Base-by-base conservation (phyloP, 176 grass and related monocot species). In the Eleusine coracana region DNA sequence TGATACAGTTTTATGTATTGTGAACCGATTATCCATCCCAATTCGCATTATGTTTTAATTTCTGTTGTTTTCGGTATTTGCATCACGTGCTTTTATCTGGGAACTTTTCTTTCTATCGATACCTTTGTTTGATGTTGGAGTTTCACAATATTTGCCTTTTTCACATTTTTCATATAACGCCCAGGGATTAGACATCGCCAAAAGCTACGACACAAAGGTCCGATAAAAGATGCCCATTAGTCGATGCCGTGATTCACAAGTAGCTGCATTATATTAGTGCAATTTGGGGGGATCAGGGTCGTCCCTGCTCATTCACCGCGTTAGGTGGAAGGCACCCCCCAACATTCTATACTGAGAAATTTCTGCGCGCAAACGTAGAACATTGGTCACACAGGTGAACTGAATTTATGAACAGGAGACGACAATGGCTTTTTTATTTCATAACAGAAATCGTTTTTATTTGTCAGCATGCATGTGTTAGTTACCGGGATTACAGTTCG, bases 341-440 rank as follows among this genome's bases (percentile, higher is more conserved):
- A 23, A 20, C 10, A 28, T 84, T 71, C 78, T 29, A 11, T 6
- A 13, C 84, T 6, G n/a, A 20, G 44, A 78, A 65, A 70, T 65
- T 64, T 31, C 61, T 64, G 8, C n/a, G 8, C n/a, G 58, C 9
- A 50, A 50, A 50, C 0, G 51, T 7, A 59, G 50, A 58, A 31
- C 52, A 29, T 25, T 8, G 9, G 18, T 17, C 0, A 71, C 37
- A 70, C 29, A 52, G 6, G 16, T 21, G 50, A 50, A 8, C n/a
- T 34, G 31, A 34, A 34, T 46, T 46, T 46, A 10, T 8, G 44
- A 46, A 11, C 44, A 46, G 44, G 44, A 46, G 11, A 46, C 10
- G 44, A 10, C 10, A 2, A 7, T 46, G 44, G 44, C 25, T 8
- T 46, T 34, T 34, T 34, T 34, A 38, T 25, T 18, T 16, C 6